Base-by-base conservation (phyloP, 2,329 filamentous ascomycete species). In the Colletotrichum scovillei region DNA sequence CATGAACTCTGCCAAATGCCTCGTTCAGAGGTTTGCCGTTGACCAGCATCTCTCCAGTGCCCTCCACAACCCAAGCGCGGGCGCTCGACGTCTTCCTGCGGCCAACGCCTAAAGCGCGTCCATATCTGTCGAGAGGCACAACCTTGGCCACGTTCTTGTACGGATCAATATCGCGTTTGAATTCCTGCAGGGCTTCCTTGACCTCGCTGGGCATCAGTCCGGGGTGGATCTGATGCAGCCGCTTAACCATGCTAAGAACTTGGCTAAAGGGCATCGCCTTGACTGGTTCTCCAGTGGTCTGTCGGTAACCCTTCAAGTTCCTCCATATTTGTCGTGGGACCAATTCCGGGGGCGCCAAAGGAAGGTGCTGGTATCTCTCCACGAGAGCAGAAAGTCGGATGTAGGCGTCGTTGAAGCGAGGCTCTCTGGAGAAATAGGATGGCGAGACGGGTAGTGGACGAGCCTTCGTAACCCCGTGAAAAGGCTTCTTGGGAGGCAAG, bases 361-460 rank as follows among this genome's bases (percentile, higher is more conserved):
- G 97, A 16, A 98, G 88, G 30, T 91, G 87, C 69, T 91, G 88
- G 81, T 97, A 93, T 82, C 91, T 92, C 66, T 91, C 90, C 69
- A 93, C 84, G 28, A 98, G 88, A 12, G 89, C 87, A 78, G 94
- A 90, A 60, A 99, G 88, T 58, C 87, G 85, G 76, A 98, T 89
- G 77, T 93, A 90, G 79, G 94, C 90, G 84, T 99, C 97, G 83
- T 93, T 97, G 87, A 98, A 98, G 67, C 89, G 88, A 1, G 95
- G 93, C 74, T 92, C 92, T 65, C 93, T 93, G 65, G 95, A 95
- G 86, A 98, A 99, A 85, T 99, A 99, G n/a, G 96, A 97, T 3
- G 94, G 92, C 46, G 95, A 98, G 30, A 89, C 88, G 24, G 97
- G 97, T 46, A 98, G 86, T 26, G 97, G 87, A 76, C 97, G 94